Evolutionary conservation across 768 basidiomycete genomes (phyloP).

Genomic region (Cystobasidium onofrii): DNA sequence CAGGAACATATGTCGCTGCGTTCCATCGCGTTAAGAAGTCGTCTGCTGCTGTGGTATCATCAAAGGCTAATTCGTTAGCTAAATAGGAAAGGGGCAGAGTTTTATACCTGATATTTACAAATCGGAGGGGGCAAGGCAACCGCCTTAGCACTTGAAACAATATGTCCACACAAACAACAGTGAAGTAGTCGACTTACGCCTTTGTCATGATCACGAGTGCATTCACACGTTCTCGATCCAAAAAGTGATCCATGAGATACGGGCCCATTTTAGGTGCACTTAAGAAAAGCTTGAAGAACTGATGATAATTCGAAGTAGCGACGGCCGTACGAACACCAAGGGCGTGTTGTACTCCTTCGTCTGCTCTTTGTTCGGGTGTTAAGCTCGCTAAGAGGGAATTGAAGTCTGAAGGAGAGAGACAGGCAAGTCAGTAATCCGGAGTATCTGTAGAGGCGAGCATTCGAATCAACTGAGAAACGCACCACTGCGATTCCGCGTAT

Average conservation of each 20-base stretch:
- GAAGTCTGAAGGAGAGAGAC: constrained; percentile 57
- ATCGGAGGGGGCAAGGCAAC: too few species aligned
- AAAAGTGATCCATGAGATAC: constrained; percentile 99
- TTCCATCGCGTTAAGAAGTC: constrained; percentile 65
- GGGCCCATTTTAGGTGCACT: constrained; percentile 91
- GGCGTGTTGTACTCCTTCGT: constrained; percentile 75
- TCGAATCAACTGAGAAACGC: constrained; percentile 40
- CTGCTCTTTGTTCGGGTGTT: constrained; percentile 78
- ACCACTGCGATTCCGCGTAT: constrained; percentile 91
- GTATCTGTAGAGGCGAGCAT: background rate
- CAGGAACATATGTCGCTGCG: constrained; percentile 52
- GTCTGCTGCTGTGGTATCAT: constrained; percentile 56
- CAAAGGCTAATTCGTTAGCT: constrained; percentile 74
- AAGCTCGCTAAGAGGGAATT: constrained; percentile 96
- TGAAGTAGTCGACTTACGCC: constrained; percentile 58
- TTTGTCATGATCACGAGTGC: constrained; percentile 84
- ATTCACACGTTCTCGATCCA: constrained; percentile 75
- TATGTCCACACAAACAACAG: too few species aligned
- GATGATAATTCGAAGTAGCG: constrained; percentile 88
- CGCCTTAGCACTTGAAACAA: too few species aligned
- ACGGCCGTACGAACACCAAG: constrained; percentile 78
- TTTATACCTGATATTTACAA: constrained; percentile 63
- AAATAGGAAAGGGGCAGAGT: constrained; percentile 69
- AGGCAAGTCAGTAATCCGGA: background rate
- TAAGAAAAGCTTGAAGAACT: constrained; percentile 74